phyloP scores from a whole-genome alignment of 2,329 filamentous ascomycete species.

The Botrytis sinoallii region DNA sequence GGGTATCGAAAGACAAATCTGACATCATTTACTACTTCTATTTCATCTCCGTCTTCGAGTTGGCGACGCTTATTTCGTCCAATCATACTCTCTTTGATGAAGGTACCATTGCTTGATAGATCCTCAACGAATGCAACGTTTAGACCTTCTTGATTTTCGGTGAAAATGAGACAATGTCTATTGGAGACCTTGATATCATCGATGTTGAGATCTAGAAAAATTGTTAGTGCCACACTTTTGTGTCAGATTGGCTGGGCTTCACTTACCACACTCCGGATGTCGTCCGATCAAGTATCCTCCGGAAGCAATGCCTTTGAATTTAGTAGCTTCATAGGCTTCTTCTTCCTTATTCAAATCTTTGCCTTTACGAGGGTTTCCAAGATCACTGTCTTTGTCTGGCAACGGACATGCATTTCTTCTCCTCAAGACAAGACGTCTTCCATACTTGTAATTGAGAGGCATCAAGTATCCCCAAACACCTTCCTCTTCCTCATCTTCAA shows the following conservation, averaged over 20 bases:
- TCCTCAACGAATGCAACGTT: constrained; percentile 81
- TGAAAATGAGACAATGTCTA: constrained; percentile 70
- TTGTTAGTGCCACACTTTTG: constrained; percentile 39
- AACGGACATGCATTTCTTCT: constrained; percentile 69
- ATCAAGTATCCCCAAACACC: constrained; percentile 96
- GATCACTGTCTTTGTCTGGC: constrained; percentile 45
- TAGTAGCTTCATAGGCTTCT: constrained; percentile 59
- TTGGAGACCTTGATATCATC: constrained; percentile 83
- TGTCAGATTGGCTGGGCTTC: not conserved
- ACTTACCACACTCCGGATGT: constrained; percentile 84
- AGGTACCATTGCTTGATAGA: constrained; percentile 93
- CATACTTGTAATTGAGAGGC: constrained; percentile 70
- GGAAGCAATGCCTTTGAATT: constrained; percentile 60
- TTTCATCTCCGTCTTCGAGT: constrained; percentile 84
- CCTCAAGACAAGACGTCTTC: constrained; percentile 69
- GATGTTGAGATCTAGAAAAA: constrained; percentile 64
- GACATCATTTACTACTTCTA: constrained; percentile 76
- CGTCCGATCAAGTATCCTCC: constrained; percentile 89
- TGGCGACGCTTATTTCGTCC: constrained; percentile 90
- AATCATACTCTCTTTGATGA: constrained; percentile 86
- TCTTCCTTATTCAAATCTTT: constrained; percentile 52
- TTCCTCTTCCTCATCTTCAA: constrained; percentile 70
- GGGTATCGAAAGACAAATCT: constrained; percentile 93
- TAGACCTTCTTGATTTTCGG: constrained; percentile 55
- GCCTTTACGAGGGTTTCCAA: constrained; percentile 46